Evolutionary conservation across 129 eudicot genomes (phyloP).

Genomic region (Lactuca sativa): DNA sequence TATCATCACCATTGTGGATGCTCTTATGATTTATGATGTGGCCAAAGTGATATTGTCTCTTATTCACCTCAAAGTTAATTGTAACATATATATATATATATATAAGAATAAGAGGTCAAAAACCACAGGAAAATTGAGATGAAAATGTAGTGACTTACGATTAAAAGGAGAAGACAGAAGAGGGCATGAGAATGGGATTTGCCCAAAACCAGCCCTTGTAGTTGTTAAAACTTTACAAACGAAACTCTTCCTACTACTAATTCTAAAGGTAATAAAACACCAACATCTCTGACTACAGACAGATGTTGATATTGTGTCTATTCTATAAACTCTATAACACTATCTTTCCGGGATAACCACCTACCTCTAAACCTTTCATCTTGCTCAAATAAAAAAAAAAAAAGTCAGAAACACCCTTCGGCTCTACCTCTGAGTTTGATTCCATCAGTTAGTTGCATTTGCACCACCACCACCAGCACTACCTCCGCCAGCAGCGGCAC

Average conservation of each 20-base stretch:
- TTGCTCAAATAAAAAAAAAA: not conserved
- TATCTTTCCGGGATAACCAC: conserved; percentile 11
- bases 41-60: too few species aligned
- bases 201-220: conserved; percentile 4
- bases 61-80: too few species aligned
- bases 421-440: conserved; percentile 56
- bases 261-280: conserved; percentile 12
- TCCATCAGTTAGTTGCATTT: conserved; percentile 34
- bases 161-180: not conserved
- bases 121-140: too few species aligned
- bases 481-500: conserved; percentile 16
- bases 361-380: conserved; percentile 26
- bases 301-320: conserved; percentile 1
- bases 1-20: too few species aligned
- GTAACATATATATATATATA: too few species aligned
- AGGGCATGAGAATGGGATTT: not conserved
- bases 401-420: not conserved
- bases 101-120: too few species aligned
- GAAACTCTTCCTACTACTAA: conserved; percentile 16
- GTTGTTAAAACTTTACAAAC: conserved; percentile 8
- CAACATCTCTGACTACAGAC: not conserved
- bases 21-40: too few species aligned
- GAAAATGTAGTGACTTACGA: not conserved
- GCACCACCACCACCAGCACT: conserved; percentile 31
- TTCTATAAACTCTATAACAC: conserved; percentile 22